Evolutionary conservation across 2,329 filamentous ascomycete genomes (phyloP).

Genomic region (Fusarium tuaranense): DNA sequence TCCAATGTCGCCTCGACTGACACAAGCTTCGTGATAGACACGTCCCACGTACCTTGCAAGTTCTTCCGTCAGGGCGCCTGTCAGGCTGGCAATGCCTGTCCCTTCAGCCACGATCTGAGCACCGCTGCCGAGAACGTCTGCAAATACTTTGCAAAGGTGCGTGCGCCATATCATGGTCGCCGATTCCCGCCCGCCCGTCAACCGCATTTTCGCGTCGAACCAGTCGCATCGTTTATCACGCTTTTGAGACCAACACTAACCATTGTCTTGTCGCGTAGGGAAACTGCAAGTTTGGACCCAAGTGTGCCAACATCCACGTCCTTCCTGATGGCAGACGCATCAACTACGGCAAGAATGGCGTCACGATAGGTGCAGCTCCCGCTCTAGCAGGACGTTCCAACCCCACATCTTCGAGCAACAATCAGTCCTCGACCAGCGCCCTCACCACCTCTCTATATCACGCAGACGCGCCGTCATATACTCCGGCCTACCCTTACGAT

Average conservation of each 20-base stretch:
- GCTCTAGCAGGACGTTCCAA: slow-evolving; percentile 75
- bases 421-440: slow-evolving; percentile 74
- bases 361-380: slow-evolving; percentile 69
- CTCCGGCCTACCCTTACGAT: slow-evolving; percentile 55
- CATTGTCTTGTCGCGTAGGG: slow-evolving; percentile 67
- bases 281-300: slow-evolving; percentile 98
- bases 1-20: slow-evolving; percentile 39
- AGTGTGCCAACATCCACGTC: slow-evolving; percentile 96
- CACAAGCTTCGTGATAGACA: slow-evolving; percentile 69
- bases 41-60: slow-evolving; percentile 98
- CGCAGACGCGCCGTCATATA: slow-evolving; percentile 54
- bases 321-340: slow-evolving; percentile 93
- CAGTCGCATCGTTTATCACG: slow-evolving; percentile 17
- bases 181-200: slow-evolving; percentile 19
- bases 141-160: slow-evolving; percentile 99
- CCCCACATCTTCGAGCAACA: slow-evolving; percentile 53
- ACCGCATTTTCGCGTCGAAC: slow-evolving; percentile 10
- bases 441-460: slow-evolving; percentile 70
- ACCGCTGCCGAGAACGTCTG: slow-evolving; percentile 88
- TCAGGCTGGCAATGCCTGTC: slow-evolving; percentile 95
- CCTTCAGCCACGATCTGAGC: slow-evolving; percentile 94
- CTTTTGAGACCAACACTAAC: slow-evolving; percentile 25
- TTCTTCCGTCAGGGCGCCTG: slow-evolving; percentile 98
- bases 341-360: slow-evolving; percentile 80
- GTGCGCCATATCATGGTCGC: slow-evolving; percentile 45